Base-by-base conservation (phyloP, 1,284 basidiomycete species). In the Xerocomus tenax region DNA sequence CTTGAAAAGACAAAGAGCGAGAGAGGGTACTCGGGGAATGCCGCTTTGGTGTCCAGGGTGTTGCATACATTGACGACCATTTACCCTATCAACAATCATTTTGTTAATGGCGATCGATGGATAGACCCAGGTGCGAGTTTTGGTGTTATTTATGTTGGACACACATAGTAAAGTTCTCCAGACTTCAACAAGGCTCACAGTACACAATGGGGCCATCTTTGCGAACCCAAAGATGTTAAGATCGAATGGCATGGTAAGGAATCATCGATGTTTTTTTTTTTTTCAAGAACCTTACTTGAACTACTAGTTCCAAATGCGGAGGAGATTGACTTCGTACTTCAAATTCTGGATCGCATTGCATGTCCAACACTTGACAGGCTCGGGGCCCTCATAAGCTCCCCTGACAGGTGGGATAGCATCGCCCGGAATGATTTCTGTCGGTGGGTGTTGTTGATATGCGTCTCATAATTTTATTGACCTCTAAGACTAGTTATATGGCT, bases 341-440 rank as follows among this genome's bases (percentile, higher is more conserved):
- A 49, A 51, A 48, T 69, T 18, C 56, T 69, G 41, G 81, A 90
- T 48, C 71, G 76, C 40, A 74, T 94, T 13, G 79, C 80, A 23
- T 67, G 73, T 6, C 89, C 90, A 2, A 73, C 81, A 0, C 65
- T 95, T 23, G 74, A 80, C 51, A 79, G 77, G 48, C 73, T 98
- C 1, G 86, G 92, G 45, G 58, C 58, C 5, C 72, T 95, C 13
- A 69, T 90, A 8, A 69, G 72, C 10, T 74, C 70, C 5, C 75
- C 78, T 10, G 69, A 71, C 15, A 74, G 62, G 29, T 88, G 87
- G 80, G 81, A 89, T 60, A 81, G 74, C 51, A 74, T 81, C 16
- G 83, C 84, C 71, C 82, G 87, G 28, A 97, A 96, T 65, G 93
- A 97, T 67, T 96, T 98, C 65, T 98, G 94, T 68, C 81, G 95